Percentiles rank a stretch among this genome's conserved stretches.
Conservation (phyloP, 2,329 filamentous ascomycete species). For the Teratosphaeria gauchensis region DNA sequence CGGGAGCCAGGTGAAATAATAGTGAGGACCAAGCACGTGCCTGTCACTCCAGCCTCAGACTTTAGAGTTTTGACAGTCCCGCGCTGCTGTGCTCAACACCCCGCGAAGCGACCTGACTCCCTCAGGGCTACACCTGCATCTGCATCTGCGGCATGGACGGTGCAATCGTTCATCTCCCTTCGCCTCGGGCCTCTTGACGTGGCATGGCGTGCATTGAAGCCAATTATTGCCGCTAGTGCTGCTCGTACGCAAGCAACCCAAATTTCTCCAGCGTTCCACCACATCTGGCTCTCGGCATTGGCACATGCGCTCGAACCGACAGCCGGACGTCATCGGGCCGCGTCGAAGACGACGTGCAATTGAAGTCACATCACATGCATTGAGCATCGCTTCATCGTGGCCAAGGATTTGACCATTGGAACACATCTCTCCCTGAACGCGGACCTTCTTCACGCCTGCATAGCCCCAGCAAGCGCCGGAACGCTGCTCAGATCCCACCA, state of each 20-base stretch:
- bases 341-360: not conserved
- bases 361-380: not conserved
- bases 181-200: not conserved
- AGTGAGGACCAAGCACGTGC: constrained; percentile 2
- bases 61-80: not conserved
- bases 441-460: not conserved
- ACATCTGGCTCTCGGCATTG: not conserved
- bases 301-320: not conserved
- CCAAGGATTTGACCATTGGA: not conserved
- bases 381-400: not conserved
- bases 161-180: not conserved
- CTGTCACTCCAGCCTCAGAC: not conserved
- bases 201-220: not conserved
- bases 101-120: too few species aligned
- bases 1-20: constrained; percentile 3
- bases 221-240: not conserved
- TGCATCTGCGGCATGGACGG: not conserved
- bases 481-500: not conserved
- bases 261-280: not conserved
- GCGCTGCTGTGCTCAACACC: too few species aligned
- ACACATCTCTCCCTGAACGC: not conserved
- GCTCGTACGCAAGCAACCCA: not conserved
- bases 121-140: not conserved
- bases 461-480: not conserved
- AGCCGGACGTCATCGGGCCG: not conserved